Percentiles rank a stretch among this genome's conserved stretches.
Conservation (phyloP, 2,329 filamentous ascomycete genomes). For the Epicoccum sorghinum region DNA sequence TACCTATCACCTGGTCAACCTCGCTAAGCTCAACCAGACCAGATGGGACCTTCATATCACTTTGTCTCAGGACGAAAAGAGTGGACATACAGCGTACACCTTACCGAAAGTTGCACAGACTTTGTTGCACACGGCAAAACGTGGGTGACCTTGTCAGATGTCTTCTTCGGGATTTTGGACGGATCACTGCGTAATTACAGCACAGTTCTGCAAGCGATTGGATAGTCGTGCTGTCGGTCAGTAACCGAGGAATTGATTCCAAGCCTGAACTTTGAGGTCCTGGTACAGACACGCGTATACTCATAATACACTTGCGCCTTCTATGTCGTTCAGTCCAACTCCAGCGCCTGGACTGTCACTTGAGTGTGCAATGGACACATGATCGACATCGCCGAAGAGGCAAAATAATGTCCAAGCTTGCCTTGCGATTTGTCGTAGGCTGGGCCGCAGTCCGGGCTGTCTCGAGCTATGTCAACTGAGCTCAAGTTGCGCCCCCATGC, state of each 20-base stretch:
- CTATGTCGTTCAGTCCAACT: no score
- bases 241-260: neutral
- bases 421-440: conserved; percentile 28
- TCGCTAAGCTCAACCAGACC: conserved; percentile 13
- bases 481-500: conserved; percentile 10
- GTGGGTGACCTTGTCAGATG: conserved; percentile 27
- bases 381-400: no score
- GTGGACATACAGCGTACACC: conserved; percentile 38
- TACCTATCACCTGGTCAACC: conserved; percentile 14
- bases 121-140: conserved; percentile 38
- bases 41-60: conserved; percentile 19
- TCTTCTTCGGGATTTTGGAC: neutral
- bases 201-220: neutral
- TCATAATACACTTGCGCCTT: no score
- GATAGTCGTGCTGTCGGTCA: conserved; percentile 6
- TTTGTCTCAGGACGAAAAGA: conserved; percentile 31
- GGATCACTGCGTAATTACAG: neutral
- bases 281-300: no score
- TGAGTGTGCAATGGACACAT: no score
- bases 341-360: no score
- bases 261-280: no score
- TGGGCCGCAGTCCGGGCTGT: conserved; percentile 30
- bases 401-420: conserved; percentile 14
- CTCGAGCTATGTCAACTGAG: conserved; percentile 20
- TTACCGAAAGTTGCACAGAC: conserved; percentile 35